Evolutionary conservation across 176 grass and related monocot genomes (phyloP).

Genomic region (Themeda triandra): DNA sequence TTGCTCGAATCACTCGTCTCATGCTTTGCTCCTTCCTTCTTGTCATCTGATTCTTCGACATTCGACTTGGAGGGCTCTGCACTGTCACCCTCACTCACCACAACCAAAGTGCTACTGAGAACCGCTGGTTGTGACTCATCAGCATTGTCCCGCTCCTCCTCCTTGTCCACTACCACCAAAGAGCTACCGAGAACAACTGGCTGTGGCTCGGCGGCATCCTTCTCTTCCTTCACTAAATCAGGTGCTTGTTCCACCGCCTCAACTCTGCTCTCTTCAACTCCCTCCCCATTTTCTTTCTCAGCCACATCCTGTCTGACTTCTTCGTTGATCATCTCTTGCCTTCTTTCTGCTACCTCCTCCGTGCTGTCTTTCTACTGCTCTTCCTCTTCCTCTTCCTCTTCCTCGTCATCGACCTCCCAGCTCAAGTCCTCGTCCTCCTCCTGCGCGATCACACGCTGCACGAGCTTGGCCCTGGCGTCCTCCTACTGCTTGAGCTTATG

Average conservation of each 20-base stretch:
- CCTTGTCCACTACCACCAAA: conserved; percentile 33
- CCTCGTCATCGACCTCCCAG: conserved; percentile 70
- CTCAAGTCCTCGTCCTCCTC: conserved; percentile 89
- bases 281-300: neutral
- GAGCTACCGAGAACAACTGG: conserved; percentile 38
- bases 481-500: conserved; percentile 79
- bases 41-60: conserved; percentile 28
- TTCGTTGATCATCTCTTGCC: conserved; percentile 16
- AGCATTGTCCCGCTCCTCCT: no score
- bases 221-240: neutral
- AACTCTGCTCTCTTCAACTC: neutral
- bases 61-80: neutral
- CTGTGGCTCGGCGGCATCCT: conserved; percentile 13
- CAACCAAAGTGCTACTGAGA: conserved; percentile 36
- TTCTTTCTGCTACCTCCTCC: conserved; percentile 14
- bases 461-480: no score
- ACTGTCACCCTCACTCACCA: conserved; percentile 22
- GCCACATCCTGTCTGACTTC: conserved; percentile 13
- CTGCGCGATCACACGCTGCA: conserved; percentile 63
- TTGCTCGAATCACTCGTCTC: conserved; percentile 52
- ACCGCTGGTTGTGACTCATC: conserved; percentile 18
- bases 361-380: conserved; percentile 15
- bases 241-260: neutral
- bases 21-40: conserved; percentile 32
- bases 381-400: conserved; percentile 36